phyloP scores from a whole-genome alignment of 2,329 filamentous ascomycete species.

The Colletotrichum godetiae region DNA sequence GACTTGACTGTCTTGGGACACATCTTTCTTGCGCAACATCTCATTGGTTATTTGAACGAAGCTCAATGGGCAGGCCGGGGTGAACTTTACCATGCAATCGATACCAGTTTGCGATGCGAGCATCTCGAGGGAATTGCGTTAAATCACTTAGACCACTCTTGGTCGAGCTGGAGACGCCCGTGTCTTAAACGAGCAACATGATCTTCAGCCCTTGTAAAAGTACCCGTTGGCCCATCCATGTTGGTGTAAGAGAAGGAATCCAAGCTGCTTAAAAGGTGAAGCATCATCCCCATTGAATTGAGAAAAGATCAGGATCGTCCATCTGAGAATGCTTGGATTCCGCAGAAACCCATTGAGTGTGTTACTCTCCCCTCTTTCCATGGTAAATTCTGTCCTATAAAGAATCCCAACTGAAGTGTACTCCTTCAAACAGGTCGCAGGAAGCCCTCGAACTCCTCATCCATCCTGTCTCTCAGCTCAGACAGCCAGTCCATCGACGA shows the following conservation, averaged over 20 bases:
- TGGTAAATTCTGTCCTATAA: neutral
- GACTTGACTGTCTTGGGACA: neutral
- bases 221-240: neutral
- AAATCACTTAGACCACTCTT: neutral
- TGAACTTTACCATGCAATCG: neutral
- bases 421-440: constrained; percentile 7
- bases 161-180: neutral
- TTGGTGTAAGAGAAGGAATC: neutral
- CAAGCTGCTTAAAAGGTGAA: constrained; percentile 3
- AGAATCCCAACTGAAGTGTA: neutral
- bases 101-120: constrained; percentile 16
- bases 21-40: neutral
- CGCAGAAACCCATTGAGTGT: constrained; percentile 31
- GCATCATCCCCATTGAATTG: neutral
- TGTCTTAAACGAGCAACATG: constrained; percentile 9
- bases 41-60: neutral
- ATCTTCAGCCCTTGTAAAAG: neutral
- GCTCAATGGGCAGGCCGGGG: neutral
- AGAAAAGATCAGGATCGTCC: neutral
- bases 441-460: constrained; percentile 30
- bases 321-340: constrained; percentile 31
- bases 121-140: neutral
- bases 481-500: constrained; percentile 19
- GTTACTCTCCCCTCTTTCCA: neutral
- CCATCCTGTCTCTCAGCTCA: constrained; percentile 7